These are phyloP conservation scores for Russula emetica DNA, from an alignment of 768 basidiomycete genomes.

Conservation along the genomic window DNA sequence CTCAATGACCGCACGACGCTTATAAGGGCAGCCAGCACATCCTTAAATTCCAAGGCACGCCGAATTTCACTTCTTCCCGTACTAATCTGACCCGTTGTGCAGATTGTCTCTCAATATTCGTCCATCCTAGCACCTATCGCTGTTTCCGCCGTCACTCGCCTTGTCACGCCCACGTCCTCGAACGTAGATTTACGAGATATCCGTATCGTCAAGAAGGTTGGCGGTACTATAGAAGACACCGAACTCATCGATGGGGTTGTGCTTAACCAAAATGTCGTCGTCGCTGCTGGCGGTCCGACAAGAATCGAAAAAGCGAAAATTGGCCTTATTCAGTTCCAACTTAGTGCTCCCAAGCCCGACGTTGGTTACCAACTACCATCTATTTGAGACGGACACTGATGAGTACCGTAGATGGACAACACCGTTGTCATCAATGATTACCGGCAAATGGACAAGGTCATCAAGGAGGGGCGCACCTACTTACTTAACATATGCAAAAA, in stretches of 20 bases:
- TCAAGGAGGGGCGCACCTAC: constrained; percentile 98
- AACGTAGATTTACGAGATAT: constrained; percentile 97
- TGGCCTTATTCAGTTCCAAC: constrained; percentile 96
- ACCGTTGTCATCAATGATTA: constrained; percentile 99
- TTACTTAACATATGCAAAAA: constrained; percentile 97
- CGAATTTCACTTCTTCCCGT: background rate
- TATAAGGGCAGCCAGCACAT: constrained; percentile 90
- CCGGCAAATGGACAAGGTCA: constrained; percentile 99
- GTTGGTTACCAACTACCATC: constrained; percentile 44
- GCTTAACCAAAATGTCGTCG: constrained; percentile 92
- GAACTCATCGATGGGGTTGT: constrained; percentile 95
- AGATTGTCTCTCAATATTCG: constrained; percentile 99
- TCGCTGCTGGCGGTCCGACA: constrained; percentile 86
- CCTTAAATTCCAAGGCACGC: constrained; percentile 88
- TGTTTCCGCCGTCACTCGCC: constrained; percentile 90
- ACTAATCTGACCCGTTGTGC: constrained; percentile 7
- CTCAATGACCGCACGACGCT: constrained; percentile 81
- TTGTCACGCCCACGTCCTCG: constrained; percentile 82
- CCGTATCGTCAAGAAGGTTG: constrained; percentile 95
- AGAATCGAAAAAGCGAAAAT: constrained; percentile 99
- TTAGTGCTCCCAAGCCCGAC: constrained; percentile 96
- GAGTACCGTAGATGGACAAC: constrained; percentile 85
- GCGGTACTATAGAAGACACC: constrained; percentile 98
- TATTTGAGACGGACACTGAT: constrained; percentile 20
- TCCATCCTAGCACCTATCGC: constrained; percentile 98